A percentile compares a stretch with the other conserved stretches of the same genome.
phyloP scores from a whole-genome alignment of 352 stramenopile genomes.

The Pythium myriotylum region DNA sequence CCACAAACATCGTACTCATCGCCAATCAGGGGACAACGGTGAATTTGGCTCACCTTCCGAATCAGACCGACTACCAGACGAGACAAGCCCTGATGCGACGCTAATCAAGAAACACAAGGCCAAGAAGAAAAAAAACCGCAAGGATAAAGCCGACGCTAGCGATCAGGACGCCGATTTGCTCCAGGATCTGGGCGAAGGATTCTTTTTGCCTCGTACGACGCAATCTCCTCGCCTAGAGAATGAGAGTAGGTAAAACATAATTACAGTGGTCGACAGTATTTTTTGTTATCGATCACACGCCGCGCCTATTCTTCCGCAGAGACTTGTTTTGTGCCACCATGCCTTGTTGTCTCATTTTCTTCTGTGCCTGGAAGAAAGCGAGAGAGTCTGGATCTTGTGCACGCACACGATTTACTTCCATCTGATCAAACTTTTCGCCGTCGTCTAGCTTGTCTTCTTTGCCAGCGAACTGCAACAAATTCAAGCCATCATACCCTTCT shows the following conservation, averaged over 20 bases:
- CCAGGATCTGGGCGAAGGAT: conserved; percentile 24
- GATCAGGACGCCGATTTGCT: conserved; percentile 25
- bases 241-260: conserved; percentile 16
- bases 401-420: conserved; percentile 88
- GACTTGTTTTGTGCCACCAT: conserved; percentile 27
- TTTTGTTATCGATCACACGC: conserved; percentile 17
- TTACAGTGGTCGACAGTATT: conserved; percentile 2
- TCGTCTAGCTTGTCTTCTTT: conserved; percentile 89
- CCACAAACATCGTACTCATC: conserved; percentile 12
- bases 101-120: conserved; percentile 50
- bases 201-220: conserved; percentile 24
- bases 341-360: conserved; percentile 76
- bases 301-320: conserved; percentile 36
- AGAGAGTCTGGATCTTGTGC: conserved; percentile 89
- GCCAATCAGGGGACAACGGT: not conserved
- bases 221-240: conserved; percentile 15
- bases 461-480: conserved; percentile 17
- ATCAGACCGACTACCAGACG: too few species aligned
- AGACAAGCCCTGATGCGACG: conserved; percentile 22
- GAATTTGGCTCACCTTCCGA: too few species aligned
- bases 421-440: conserved; percentile 90
- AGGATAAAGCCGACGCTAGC: conserved; percentile 49
- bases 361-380: conserved; percentile 92
- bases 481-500: conserved; percentile 20
- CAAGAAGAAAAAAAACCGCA: conserved; percentile 62